These are phyloP conservation scores for Obba rivulosa DNA, from an alignment of 768 basidiomycete genomes.

Conservation along the genomic window DNA sequence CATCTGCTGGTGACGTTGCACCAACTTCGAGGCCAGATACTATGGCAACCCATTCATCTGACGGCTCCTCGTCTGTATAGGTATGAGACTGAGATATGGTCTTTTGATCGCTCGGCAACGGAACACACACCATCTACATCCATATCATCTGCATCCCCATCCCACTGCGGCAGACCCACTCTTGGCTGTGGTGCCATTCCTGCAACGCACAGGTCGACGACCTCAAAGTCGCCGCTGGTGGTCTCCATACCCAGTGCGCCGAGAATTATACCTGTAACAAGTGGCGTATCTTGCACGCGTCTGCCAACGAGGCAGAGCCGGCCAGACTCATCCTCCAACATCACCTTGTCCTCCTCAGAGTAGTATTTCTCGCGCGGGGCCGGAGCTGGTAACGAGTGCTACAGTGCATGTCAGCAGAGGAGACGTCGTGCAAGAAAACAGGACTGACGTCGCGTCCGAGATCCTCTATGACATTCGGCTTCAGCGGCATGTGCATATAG, in stretches of 20 bases:
- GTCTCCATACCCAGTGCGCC: constrained; percentile 91
- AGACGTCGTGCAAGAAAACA: neutral
- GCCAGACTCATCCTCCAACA: constrained; percentile 96
- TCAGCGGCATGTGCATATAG: constrained; percentile 98
- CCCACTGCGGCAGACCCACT: constrained; percentile 16
- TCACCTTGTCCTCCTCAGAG: constrained; percentile 72
- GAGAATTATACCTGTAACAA: constrained; percentile 91
- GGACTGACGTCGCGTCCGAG: constrained; percentile 82
- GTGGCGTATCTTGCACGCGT: constrained; percentile 46
- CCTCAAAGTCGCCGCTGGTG: constrained; percentile 85
- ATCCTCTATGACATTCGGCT: constrained; percentile 96
- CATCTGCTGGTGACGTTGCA: constrained; percentile 51
- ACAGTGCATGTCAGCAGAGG: neutral
- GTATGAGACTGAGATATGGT: neutral
- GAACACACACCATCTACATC: constrained; percentile 60
- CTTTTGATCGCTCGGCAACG: neutral
- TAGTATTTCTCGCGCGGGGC: constrained; percentile 70
- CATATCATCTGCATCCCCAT: constrained; percentile 39
- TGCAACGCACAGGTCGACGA: constrained; percentile 81
- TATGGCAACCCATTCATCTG: constrained; percentile 77
- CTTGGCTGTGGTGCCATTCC: constrained; percentile 68
- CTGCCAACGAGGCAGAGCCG: constrained; percentile 85
- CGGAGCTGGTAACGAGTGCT: constrained; percentile 89
- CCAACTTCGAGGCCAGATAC: constrained; percentile 86
- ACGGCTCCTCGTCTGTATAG: constrained; percentile 9